Percentiles rank a stretch among this genome's conserved stretches.
Conservation (phyloP, 495 filamentous ascomycete species). For the Penicillium dipodomyicola region DNA sequence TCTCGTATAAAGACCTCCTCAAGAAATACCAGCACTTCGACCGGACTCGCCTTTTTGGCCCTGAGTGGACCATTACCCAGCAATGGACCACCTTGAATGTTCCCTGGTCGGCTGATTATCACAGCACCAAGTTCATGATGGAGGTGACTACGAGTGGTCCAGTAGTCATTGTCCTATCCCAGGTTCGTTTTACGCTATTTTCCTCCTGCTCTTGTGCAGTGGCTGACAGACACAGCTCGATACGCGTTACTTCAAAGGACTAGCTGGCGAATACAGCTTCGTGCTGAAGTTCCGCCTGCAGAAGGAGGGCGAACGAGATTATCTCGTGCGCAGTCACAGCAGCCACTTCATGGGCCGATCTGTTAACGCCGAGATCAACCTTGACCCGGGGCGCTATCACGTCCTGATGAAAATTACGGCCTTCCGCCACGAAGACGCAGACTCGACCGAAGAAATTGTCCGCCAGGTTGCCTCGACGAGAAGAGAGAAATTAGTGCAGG, state of each 20-base stretch:
- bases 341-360: conserved; percentile 71
- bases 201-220: neutral
- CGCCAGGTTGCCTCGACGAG: conserved; percentile 56
- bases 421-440: conserved; percentile 45
- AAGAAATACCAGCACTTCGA: conserved; percentile 80
- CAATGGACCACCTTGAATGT: conserved; percentile 83
- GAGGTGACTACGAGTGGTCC: conserved; percentile 63
- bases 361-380: conserved; percentile 75
- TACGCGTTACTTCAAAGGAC: conserved; percentile 77
- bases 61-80: conserved; percentile 76
- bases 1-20: conserved; percentile 76
- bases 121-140: conserved; percentile 77
- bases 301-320: conserved; percentile 75
- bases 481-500: conserved; percentile 79
- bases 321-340: conserved; percentile 75
- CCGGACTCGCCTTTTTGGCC: conserved; percentile 84
- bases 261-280: conserved; percentile 80
- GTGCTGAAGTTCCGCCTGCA: conserved; percentile 77
- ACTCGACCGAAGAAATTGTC: conserved; percentile 67
- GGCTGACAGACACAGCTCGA: conserved; percentile 55
- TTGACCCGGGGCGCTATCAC: conserved; percentile 78
- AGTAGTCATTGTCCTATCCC: conserved; percentile 75
- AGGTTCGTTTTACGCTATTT: conserved; percentile 37
- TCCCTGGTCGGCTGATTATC: conserved; percentile 83
- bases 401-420: conserved; percentile 80